Evolutionary conservation across 2,329 filamentous ascomycete species (phyloP), one percentile per base, ranked within the genome.

Genomic region (Aspergillus japonicus): DNA sequence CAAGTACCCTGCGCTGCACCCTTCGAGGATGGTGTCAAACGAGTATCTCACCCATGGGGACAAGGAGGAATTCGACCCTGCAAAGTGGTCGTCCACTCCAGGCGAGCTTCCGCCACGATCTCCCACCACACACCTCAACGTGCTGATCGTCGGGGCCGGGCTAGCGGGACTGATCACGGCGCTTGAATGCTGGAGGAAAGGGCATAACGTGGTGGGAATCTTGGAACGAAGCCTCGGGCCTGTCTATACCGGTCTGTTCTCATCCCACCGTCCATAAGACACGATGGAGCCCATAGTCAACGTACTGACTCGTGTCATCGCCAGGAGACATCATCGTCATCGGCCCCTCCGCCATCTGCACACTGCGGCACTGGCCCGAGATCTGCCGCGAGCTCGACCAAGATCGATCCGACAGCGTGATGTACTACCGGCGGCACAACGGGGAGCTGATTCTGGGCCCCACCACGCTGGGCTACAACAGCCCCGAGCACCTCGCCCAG

Each of bases 141-240:
- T 67, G 29, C 60, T 72, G 1, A 66, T 73, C 11, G 64, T 70
- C 1, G 71, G 71, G 10, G 68, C 64, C 14, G 71, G 71, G 5
- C 64, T 71, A 6, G 70, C 62, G 11, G 71, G 70, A 19, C 55
- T 73, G 19, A 64, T 66, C 42, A 58, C 69, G 8, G 64, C 64
- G 1, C 56, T 73, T 6, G 71, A 73, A 57, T 70, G 68, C 58
- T 66, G 66, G 56, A 64, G 71, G 35, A 69, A 71, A 52, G 71
- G 71, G 14, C 68, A 70, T 53, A 51, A 67, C 8, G 50, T 61
- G 8, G 68, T 72, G n/a, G 58, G 64, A 19, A 60, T 73, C 21
- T 44, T 71, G 4, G 71, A 73, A 68, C 10, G 59, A 31, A 53
- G 47, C 35, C 29, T 52, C 1, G 51, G 57, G 4, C 56, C 57